phyloP scores from a whole-genome alignment of 2,329 filamentous ascomycete species.

The Pseudogymnoascus sp. region DNA sequence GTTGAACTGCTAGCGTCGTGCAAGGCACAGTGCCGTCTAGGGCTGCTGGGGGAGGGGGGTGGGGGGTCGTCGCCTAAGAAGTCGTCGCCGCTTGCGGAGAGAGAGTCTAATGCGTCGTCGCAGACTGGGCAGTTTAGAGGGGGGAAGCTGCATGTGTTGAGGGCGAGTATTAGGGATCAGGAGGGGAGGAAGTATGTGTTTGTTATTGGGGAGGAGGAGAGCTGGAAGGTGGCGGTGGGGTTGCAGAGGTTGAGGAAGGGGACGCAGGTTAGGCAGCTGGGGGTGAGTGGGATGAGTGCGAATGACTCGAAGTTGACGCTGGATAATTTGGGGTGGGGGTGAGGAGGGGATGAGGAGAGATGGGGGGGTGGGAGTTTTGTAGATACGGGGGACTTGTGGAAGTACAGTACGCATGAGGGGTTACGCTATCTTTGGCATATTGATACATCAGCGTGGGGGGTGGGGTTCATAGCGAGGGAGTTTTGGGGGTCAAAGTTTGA shows the following conservation, averaged over 20 bases:
- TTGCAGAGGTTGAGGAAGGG: constrained; percentile 53
- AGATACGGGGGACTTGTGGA: not conserved
- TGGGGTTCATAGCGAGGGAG: not conserved
- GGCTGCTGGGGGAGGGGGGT: constrained; percentile 23
- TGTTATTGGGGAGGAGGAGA: constrained; percentile 55
- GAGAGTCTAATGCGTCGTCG: constrained; percentile 21
- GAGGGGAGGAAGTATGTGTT: constrained; percentile 60
- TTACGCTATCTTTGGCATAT: not conserved
- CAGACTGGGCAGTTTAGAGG: constrained; percentile 48
- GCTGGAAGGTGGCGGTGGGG: constrained; percentile 59
- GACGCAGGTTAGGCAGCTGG: constrained; percentile 51
- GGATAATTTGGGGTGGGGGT: constrained; percentile 46
- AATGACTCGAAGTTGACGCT: constrained; percentile 47
- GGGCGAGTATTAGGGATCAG: constrained; percentile 56
- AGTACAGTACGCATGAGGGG: not conserved
- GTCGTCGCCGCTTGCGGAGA: constrained; percentile 21
- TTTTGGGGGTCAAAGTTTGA: not conserved
- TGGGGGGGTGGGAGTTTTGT: not conserved
- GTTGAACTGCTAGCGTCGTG: constrained; percentile 55
- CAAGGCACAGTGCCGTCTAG: constrained; percentile 54
- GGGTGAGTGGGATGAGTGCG: constrained; percentile 47
- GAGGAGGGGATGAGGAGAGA: not conserved
- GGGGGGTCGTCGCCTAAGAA: not conserved
- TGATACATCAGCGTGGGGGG: not conserved
- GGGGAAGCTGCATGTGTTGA: constrained; percentile 52